phyloP scores from a whole-genome alignment of 2,329 filamentous ascomycete species.

The Apiospora marii region DNA sequence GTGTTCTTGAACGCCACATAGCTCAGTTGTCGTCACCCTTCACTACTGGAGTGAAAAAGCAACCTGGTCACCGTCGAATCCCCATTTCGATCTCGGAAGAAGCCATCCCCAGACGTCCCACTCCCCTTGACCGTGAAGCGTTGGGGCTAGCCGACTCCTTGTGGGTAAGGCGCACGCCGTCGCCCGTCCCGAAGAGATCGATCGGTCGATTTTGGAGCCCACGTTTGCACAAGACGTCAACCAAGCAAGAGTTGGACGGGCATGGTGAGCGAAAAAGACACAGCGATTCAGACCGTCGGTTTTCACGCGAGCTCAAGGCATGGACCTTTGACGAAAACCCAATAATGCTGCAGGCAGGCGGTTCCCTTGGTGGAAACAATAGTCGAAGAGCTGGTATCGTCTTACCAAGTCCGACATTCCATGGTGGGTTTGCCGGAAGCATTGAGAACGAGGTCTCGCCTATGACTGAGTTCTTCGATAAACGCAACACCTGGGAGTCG shows the following conservation, averaged over 20 bases:
- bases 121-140: constrained; percentile 25
- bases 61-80: constrained; percentile 4
- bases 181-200: constrained; percentile 33
- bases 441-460: not conserved
- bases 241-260: not conserved
- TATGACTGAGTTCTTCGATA: not conserved
- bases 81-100: constrained; percentile 28
- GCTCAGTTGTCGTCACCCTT: constrained; percentile 37
- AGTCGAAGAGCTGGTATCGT: not conserved
- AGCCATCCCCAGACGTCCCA: constrained; percentile 22
- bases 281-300: constrained; percentile 23
- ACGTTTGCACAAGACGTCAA: constrained; percentile 29
- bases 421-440: too few relatives aligned
- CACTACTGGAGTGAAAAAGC: not conserved
- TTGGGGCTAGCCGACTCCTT: constrained; percentile 40
- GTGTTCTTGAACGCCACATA: constrained; percentile 41
- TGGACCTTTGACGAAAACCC: not conserved
- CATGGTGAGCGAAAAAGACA: not conserved
- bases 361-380: not conserved
- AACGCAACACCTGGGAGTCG: constrained; percentile 25
- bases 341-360: too few relatives aligned
- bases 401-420: not conserved
- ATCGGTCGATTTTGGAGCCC: constrained; percentile 35
- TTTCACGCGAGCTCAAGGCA: constrained; percentile 19
- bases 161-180: constrained; percentile 42